Conservation (phyloP, 805 yeast species). For the Naumovozyma baii region DNA sequence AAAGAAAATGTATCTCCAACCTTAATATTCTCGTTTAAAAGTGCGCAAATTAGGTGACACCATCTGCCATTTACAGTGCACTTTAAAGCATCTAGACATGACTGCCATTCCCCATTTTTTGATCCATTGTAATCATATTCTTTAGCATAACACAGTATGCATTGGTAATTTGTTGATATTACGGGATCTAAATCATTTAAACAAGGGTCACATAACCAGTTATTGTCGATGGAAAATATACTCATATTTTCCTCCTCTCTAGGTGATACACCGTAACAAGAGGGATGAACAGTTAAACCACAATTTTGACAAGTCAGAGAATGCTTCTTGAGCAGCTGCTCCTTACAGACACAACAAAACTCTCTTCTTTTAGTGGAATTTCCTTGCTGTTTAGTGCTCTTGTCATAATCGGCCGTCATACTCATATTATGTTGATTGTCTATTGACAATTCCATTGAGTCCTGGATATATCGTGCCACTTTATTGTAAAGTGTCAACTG, state of each 20-base stretch:
- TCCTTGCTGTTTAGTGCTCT: background rate
- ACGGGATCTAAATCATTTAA: conserved; percentile 57
- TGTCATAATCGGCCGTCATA: background rate
- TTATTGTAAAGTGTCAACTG: background rate
- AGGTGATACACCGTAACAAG: conserved; percentile 51
- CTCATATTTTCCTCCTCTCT: background rate
- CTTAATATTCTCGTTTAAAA: conserved; percentile 39
- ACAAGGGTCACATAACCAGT: conserved; percentile 79
- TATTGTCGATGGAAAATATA: conserved; percentile 9
- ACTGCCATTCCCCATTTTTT: conserved; percentile 33
- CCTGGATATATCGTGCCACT: background rate
- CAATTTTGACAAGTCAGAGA: conserved; percentile 48
- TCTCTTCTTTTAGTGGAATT: conserved; percentile 9
- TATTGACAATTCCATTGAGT: background rate
- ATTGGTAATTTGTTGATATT: conserved; percentile 46
- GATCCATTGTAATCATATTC: conserved; percentile 41
- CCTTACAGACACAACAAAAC: conserved; percentile 53
- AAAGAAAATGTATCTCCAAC: conserved; percentile 35
- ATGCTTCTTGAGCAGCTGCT: conserved; percentile 6
- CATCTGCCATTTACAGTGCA: conserved; percentile 60
- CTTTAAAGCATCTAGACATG: conserved; percentile 56
- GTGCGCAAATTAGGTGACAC: conserved; percentile 70
- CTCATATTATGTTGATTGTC: background rate
- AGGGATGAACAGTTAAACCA: conserved; percentile 57
- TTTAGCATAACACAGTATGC: conserved; percentile 54